These are phyloP conservation scores for Lyophyllum decastes DNA, from an alignment of 768 basidiomycete genomes.

Conservation along the genomic window DNA sequence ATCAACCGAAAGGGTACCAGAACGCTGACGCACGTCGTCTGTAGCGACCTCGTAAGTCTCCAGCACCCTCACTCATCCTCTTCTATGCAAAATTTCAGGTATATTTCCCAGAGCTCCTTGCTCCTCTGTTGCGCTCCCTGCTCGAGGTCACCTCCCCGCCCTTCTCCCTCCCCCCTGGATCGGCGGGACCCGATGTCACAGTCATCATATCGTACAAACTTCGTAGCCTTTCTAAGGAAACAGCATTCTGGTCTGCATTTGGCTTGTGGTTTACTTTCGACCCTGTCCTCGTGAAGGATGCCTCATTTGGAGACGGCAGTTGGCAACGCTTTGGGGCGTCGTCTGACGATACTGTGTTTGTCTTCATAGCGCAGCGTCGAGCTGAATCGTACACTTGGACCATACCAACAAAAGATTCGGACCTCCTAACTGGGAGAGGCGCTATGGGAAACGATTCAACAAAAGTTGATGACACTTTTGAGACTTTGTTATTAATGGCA, in stretches of 20 bases:
- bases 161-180: constrained; percentile 21
- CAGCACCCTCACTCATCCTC: not conserved
- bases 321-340: constrained; percentile 47
- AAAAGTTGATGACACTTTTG: constrained; percentile 72
- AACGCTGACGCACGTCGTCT: constrained; percentile 65
- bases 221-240: constrained; percentile 71
- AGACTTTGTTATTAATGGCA: constrained; percentile 58
- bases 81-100: constrained; percentile 47
- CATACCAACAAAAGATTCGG: constrained; percentile 50
- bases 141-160: constrained; percentile 67
- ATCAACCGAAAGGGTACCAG: not conserved
- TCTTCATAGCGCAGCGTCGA: constrained; percentile 64
- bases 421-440: constrained; percentile 60
- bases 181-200: constrained; percentile 27
- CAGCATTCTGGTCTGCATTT: constrained; percentile 77
- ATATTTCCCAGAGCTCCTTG: constrained; percentile 83
- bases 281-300: constrained; percentile 48
- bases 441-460: constrained; percentile 39
- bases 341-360: constrained; percentile 49
- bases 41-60: constrained; percentile 78
- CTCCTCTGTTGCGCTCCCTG: constrained; percentile 73
- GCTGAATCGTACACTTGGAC: constrained; percentile 59
- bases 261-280: constrained; percentile 74
- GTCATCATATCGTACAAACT: constrained; percentile 78
- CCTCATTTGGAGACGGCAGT: constrained; percentile 3